A percentile compares a stretch with the other conserved stretches of the same genome.
Evolutionary conservation across 371 early-diverging fungal genomes (phyloP).

Genomic region (Mucor lusitanicus): DNA sequence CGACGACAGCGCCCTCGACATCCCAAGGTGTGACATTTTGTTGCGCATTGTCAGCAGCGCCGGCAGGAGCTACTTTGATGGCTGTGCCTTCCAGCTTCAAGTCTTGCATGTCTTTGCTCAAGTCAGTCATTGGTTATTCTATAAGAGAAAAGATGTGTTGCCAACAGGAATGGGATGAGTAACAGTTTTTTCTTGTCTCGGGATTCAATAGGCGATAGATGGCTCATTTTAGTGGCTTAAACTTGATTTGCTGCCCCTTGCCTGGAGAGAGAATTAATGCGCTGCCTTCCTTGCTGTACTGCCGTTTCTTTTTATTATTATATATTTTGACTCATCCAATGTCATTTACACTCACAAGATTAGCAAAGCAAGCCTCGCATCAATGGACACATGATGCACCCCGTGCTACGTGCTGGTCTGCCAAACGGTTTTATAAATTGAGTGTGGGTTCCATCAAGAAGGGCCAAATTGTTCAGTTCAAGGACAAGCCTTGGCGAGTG

Average conservation of each 20-base stretch:
- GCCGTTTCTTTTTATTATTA: background rate
- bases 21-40: conserved; percentile 97
- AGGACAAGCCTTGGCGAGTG: conserved; percentile 49
- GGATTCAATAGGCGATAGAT: background rate
- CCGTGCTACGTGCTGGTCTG: background rate
- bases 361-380: background rate
- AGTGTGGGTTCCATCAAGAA: conserved; percentile 48
- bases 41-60: conserved; percentile 11
- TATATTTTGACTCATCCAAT: background rate
- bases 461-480: conserved; percentile 51
- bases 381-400: background rate
- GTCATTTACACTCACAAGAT: background rate
- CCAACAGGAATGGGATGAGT: background rate
- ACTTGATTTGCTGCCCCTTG: background rate
- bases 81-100: conserved; percentile 15
- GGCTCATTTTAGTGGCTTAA: background rate
- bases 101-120: conserved; percentile 5
- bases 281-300: background rate
- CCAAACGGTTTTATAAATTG: conserved; percentile 37
- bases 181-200: background rate
- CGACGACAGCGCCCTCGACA: conserved; percentile 91
- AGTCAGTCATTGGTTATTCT: conserved; percentile 13
- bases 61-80: conserved; percentile 9
- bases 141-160: background rate
- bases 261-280: background rate